These are phyloP conservation scores for Nicotiana noctiflora DNA, from an alignment of 257 asterid genomes.

Conservation along the genomic window DNA sequence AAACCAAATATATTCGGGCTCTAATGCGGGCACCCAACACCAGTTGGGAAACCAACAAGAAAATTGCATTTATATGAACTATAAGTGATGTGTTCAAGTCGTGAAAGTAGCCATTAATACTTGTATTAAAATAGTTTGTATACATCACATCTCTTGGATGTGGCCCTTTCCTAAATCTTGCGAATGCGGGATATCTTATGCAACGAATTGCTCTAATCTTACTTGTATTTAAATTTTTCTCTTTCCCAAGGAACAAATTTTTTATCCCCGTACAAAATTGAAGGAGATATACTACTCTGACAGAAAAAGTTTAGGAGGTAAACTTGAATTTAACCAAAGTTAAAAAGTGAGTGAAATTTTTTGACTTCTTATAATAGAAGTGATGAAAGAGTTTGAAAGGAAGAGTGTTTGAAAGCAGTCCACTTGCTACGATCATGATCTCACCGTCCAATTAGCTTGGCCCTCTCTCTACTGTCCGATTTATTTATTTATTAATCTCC, in stretches of 20 bases:
- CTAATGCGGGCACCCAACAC: too few relatives aligned
- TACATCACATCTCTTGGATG: too few relatives aligned
- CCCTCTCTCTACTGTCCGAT: conserved; percentile 26
- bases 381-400: background rate
- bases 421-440: background rate
- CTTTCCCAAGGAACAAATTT: background rate
- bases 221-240: background rate
- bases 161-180: too few relatives aligned
- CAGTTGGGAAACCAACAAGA: too few relatives aligned
- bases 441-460: background rate
- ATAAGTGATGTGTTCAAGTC: rapidly evolving
- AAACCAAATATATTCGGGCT: too few relatives aligned
- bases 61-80: too few relatives aligned
- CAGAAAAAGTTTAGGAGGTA: background rate
- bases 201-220: rapidly evolving
- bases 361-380: background rate
- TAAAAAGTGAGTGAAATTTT: background rate
- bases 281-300: background rate
- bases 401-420: background rate
- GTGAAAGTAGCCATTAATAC: too few relatives aligned
- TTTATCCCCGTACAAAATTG: background rate
- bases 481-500: conserved; percentile 11
- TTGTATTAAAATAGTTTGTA: too few relatives aligned
- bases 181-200: too few relatives aligned
- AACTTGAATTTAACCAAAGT: background rate